Evolutionary conservation across 768 basidiomycete species (phyloP), one percentile per base, ranked within the genome.

Genomic region (Calocybe cyanea): DNA sequence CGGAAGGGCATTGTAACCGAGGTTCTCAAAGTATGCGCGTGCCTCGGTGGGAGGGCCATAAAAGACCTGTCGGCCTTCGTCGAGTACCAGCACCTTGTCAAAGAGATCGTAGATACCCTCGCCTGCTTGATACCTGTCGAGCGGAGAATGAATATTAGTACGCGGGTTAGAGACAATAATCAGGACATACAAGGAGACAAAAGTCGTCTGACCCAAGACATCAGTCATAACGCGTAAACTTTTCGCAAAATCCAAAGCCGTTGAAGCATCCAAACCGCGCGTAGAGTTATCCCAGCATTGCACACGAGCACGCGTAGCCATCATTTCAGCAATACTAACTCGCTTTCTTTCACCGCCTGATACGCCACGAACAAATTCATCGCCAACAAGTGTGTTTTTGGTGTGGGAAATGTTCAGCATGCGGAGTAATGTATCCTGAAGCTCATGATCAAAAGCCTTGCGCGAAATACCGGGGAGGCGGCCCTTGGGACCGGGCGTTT

Each of bases 341-440:
- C 75, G 75, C 50, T 92, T 93, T 41, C 83, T 75, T 57, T 90
- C 87, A 15, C 87, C 87, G 34, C 88, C 87, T 0, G 82, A 85
- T 11, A 90, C 80, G 18, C 87, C 86, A 13, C 84, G 84, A 7
- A 95, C 83, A 55, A 87, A 90, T 49, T 88, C 91, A 58, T 92
- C 83, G 0, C 93, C 93, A 32, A 95, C 83, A 0, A 87, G 80
- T 4, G 92, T 94, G 45, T 78, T 65, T 47, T 65, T 67, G 42
- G 90, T 93, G 65, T 94, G 90, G 6, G 75, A 72, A 57, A 95
- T 87, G 57, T 92, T 92, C 46, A 94, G 81, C 78, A 92, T 85
- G 36, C 76, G 73, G 18, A 92, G 69, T 47, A 87, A 68, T 55
- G 80, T 73, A 15, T 83, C 75, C 25, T 79, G 71, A 13, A 90